Evolutionary conservation across 345 rosid species (phyloP).

Genomic region (Cardamine chenopodiifolia): DNA sequence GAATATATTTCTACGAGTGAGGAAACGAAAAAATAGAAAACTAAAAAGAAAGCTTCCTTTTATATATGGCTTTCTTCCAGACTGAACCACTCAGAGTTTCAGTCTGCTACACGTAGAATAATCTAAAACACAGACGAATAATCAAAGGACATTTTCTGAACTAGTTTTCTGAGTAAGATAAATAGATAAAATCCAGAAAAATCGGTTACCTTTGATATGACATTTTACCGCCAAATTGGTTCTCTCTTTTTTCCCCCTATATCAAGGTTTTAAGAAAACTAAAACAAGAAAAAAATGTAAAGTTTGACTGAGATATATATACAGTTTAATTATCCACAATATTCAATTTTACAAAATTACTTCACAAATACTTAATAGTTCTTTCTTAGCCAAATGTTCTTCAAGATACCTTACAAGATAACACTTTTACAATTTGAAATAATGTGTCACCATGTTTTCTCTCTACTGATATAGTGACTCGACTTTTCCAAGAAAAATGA

Average conservation of each 20-base stretch:
- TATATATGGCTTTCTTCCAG: conserved; percentile 28
- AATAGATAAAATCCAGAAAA: conserved; percentile 1
- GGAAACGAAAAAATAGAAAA: background rate
- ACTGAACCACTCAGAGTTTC: conserved; percentile 38
- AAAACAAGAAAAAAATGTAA: background rate
- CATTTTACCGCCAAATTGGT: conserved; percentile 44
- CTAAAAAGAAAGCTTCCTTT: conserved; percentile 23
- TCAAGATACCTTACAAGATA: too few species aligned
- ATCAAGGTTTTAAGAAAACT: background rate
- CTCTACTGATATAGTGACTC: background rate
- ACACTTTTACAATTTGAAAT: too few species aligned
- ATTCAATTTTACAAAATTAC: background rate
- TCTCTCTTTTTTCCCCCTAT: background rate
- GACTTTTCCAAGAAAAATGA: background rate
- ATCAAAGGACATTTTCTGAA: conserved; percentile 21
- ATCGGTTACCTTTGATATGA: conserved; percentile 49
- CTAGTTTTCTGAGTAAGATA: conserved; percentile 11
- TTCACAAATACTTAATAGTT: background rate
- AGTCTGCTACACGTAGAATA: conserved; percentile 35
- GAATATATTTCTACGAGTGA: conserved; percentile 17
- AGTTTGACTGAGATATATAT: background rate
- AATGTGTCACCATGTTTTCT: too few species aligned
- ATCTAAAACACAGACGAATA: conserved; percentile 29
- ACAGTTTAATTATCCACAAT: background rate
- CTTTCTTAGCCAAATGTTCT: background rate